A percentile compares a stretch with the other conserved stretches of the same genome.
phyloP scores from a whole-genome alignment of 2,329 filamentous ascomycete genomes.

The Alternaria hordeiaustralica region DNA sequence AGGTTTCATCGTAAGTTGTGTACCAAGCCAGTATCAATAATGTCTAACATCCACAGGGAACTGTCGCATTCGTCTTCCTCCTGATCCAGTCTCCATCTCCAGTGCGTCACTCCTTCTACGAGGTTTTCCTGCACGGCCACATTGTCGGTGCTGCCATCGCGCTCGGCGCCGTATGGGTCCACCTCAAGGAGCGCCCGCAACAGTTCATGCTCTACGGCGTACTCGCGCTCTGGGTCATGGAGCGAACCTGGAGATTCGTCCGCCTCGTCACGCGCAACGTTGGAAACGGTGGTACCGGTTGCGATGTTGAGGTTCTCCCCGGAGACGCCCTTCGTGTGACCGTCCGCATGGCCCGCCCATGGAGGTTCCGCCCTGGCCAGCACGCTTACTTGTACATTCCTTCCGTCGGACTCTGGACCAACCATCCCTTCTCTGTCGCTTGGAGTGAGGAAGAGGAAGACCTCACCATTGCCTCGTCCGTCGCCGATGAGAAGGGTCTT shows the following conservation, averaged over 20 bases:
- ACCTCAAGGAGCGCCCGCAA: conserved; percentile 62
- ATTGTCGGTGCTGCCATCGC: conserved; percentile 67
- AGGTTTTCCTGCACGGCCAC: conserved; percentile 77
- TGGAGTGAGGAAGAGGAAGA: conserved; percentile 72
- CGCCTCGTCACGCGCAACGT: conserved; percentile 71
- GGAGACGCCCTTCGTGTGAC: conserved; percentile 78
- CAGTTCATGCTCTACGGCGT: conserved; percentile 68
- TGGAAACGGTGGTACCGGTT: conserved; percentile 69
- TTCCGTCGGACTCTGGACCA: conserved; percentile 72
- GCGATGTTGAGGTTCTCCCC: conserved; percentile 75
- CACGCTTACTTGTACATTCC: conserved; percentile 84
- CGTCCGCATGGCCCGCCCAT: conserved; percentile 76
- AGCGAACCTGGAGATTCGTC: conserved; percentile 66
- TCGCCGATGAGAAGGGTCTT: conserved; percentile 53
- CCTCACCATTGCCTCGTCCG: conserved; percentile 33
- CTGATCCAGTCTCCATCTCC: conserved; percentile 73
- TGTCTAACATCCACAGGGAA: conserved; percentile 63
- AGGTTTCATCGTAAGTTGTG: conserved; percentile 66
- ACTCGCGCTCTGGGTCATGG: conserved; percentile 70
- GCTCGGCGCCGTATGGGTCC: conserved; percentile 71
- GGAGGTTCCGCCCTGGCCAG: conserved; percentile 76
- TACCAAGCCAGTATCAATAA: conserved; percentile 64
- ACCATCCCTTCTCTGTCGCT: conserved; percentile 79
- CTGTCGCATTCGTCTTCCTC: conserved; percentile 67
- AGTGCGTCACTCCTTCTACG: conserved; percentile 79